These are phyloP conservation scores for Lanmaoa pseudosensibilis DNA, from an alignment of 768 basidiomycete genomes.

Conservation along the genomic window DNA sequence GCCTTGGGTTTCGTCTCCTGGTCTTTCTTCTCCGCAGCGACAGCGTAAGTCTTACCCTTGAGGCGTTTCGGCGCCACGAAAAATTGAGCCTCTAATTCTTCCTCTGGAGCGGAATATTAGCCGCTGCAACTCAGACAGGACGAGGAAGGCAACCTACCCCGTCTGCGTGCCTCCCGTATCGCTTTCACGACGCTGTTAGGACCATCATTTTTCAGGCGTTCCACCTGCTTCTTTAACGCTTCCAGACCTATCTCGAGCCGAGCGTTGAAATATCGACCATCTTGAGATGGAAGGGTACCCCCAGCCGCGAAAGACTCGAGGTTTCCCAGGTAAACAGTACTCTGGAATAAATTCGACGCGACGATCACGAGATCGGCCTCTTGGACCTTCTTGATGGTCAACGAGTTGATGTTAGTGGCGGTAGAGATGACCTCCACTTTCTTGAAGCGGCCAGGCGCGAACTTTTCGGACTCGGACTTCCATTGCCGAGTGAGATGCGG, in stretches of 20 bases:
- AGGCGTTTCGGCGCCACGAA: slow-evolving; percentile 60
- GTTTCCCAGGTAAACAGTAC: slow-evolving; percentile 72
- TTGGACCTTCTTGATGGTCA: slow-evolving; percentile 71
- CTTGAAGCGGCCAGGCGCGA: slow-evolving; percentile 48
- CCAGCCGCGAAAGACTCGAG: slow-evolving; percentile 68
- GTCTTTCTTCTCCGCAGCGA: slow-evolving; percentile 45
- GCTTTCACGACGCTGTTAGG: slow-evolving; percentile 57
- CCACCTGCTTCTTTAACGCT: slow-evolving; percentile 63
- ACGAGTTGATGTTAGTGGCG: slow-evolving; percentile 65
- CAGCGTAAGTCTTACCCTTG: slow-evolving; percentile 72
- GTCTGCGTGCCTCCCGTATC: slow-evolving; percentile 63
- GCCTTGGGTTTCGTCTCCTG: slow-evolving; percentile 23
- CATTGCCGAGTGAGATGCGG: slow-evolving; percentile 90
- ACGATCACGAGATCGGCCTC: slow-evolving; percentile 86
- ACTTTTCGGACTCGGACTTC: slow-evolving; percentile 83
- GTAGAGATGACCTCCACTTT: slow-evolving; percentile 65
- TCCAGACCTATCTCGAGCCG: slow-evolving; percentile 63
- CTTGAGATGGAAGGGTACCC: slow-evolving; percentile 68
- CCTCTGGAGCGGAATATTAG: slow-evolving; percentile 37
- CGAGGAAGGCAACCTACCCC: slow-evolving; percentile 43
- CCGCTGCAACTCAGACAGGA: background rate
- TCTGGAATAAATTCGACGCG: slow-evolving; percentile 84
- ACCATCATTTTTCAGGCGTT: slow-evolving; percentile 65
- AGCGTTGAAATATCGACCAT: slow-evolving; percentile 89
- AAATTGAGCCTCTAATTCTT: slow-evolving; percentile 49